Evolutionary conservation across 306 rosid genomes (phyloP).

Genomic region (Neltuma alba): DNA sequence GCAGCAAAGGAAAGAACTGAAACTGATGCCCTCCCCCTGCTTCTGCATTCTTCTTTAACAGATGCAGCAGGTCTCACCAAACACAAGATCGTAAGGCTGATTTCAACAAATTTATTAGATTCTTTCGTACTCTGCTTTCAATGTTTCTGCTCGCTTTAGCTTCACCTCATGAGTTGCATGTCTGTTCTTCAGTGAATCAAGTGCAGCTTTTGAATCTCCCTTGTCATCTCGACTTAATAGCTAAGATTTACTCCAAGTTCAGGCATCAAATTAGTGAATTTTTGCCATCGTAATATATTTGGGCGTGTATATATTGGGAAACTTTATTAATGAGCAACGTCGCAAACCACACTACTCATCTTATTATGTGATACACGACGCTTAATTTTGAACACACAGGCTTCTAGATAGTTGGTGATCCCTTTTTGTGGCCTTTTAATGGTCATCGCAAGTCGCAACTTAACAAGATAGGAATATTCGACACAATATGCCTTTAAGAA

Average conservation of each 20-base stretch:
- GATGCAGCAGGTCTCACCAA: not conserved
- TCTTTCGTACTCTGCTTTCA: not conserved
- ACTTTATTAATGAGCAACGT: not conserved
- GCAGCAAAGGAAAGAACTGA: slow-evolving; percentile 40
- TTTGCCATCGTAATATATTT: no score
- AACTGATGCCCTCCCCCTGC: slow-evolving; percentile 84
- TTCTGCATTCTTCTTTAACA: slow-evolving; percentile 56
- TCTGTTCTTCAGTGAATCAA: not conserved
- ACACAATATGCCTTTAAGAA: not conserved
- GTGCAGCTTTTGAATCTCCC: not conserved
- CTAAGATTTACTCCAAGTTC: not conserved
- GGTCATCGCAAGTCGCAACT: slow-evolving; percentile 25
- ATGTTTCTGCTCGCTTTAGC: not conserved
- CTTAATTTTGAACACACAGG: not conserved
- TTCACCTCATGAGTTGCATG: not conserved
- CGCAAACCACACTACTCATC: not conserved
- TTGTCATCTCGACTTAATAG: not conserved
- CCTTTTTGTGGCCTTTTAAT: slow-evolving; percentile 36
- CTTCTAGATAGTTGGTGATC: slow-evolving; percentile 20
- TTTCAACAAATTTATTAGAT: not conserved
- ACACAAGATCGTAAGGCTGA: not conserved
- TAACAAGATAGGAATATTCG: slow-evolving; percentile 41
- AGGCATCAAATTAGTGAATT: no score
- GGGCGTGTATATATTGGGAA: no score
- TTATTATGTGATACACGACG: not conserved